Percentiles rank a stretch among this genome's conserved stretches.
These are phyloP conservation scores for Penicillium thymicola DNA, from an alignment of 2,329 filamentous ascomycete species.

Conservation along the genomic window DNA sequence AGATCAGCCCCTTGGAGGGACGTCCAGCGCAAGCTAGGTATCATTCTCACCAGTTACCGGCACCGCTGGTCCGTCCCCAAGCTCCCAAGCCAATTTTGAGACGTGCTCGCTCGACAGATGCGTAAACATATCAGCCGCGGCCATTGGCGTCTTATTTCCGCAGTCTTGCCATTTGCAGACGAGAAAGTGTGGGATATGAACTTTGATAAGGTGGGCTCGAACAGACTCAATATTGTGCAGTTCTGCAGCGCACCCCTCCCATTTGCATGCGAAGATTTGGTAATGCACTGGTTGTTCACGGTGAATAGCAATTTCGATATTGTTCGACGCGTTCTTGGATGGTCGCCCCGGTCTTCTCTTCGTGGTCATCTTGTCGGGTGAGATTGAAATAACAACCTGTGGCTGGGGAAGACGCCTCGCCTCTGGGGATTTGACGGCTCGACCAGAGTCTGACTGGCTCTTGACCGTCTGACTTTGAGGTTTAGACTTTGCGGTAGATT, in stretches of 20 bases:
- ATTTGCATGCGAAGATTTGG: conserved; percentile 55
- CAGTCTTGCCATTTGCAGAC: conserved; percentile 29
- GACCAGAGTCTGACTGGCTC: neutral
- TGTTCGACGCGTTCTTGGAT: conserved; percentile 9
- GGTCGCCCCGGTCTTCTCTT: conserved; percentile 20
- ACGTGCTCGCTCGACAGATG: conserved; percentile 55
- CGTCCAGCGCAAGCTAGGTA: conserved; percentile 5
- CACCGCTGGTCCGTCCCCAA: conserved; percentile 58
- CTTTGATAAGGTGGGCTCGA: conserved; percentile 56
- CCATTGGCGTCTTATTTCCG: conserved; percentile 14
- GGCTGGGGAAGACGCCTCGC: neutral
- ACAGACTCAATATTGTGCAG: conserved; percentile 61
- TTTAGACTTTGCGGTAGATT: neutral
- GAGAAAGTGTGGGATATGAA: conserved; percentile 45
- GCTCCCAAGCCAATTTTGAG: conserved; percentile 52
- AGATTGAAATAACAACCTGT: conserved; percentile 13
- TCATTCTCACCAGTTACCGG: conserved; percentile 54
- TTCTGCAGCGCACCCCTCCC: conserved; percentile 55
- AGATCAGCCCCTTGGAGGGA: conserved; percentile 20
- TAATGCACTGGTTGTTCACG: conserved; percentile 20
- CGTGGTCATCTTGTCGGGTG: conserved; percentile 12
- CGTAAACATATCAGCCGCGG: conserved; percentile 43
- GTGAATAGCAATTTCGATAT: conserved; percentile 22
- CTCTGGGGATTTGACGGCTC: neutral
- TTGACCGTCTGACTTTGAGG: neutral